Evolutionary conservation across 1,139 yeast genomes (phyloP).

Genomic region (Suhomyces taliae): DNA sequence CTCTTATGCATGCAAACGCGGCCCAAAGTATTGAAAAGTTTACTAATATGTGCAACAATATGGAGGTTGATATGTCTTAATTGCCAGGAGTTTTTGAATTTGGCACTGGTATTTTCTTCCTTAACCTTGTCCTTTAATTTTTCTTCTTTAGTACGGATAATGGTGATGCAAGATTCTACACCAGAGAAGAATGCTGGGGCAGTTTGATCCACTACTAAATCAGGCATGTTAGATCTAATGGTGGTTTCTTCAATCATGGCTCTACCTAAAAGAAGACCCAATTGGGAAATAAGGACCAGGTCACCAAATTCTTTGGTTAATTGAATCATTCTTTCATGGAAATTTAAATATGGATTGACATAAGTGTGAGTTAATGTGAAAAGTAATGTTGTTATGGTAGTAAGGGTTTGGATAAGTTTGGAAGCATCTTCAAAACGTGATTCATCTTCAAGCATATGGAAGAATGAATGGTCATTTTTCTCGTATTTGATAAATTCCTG

Average conservation of each 20-base stretch:
- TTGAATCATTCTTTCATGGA: constrained; percentile 49
- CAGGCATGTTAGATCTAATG: constrained; percentile 49
- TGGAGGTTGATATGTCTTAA: constrained; percentile 52
- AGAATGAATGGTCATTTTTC: constrained; percentile 18
- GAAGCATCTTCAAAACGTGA: constrained; percentile 23
- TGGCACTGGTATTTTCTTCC: constrained; percentile 48
- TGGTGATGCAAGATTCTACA: constrained; percentile 1
- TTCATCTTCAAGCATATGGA: constrained; percentile 23
- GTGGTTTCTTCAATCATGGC: constrained; percentile 57
- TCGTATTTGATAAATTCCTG: constrained; percentile 14
- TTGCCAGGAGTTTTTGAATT: constrained; percentile 61
- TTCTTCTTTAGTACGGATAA: constrained; percentile 20
- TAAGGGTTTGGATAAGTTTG: constrained; percentile 33
- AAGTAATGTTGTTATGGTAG: constrained; percentile 38
- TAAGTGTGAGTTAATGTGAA: constrained; percentile 54
- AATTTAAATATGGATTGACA: constrained; percentile 50
- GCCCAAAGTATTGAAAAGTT: constrained; percentile 39
- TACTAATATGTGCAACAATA: constrained; percentile 50
- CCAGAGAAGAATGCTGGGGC: constrained; percentile 16
- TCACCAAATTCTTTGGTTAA: constrained; percentile 45
- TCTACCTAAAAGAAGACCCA: constrained; percentile 50
- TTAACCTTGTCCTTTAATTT: constrained; percentile 3
- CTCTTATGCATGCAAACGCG: constrained; percentile 46
- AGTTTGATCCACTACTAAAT: constrained; percentile 47
- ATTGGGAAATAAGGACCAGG: constrained; percentile 22